Evolutionary conservation across 306 rosid species (phyloP), one percentile per base, ranked within the genome.

Genomic region (Lupinus albus): DNA sequence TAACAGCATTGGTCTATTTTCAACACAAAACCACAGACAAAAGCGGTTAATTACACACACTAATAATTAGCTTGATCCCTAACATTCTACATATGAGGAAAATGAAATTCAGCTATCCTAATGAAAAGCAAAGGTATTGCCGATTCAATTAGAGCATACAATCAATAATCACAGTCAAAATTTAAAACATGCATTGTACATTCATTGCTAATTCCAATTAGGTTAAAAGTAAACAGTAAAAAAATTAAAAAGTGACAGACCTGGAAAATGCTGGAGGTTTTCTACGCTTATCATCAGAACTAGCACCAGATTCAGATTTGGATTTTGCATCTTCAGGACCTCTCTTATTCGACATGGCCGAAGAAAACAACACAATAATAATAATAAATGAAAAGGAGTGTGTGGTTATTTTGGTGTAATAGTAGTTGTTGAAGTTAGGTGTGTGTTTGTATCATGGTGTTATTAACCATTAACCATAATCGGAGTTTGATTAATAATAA

Each of bases 331-430:
- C 94, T 32, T 91, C 97, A 3, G 86, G 84, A 64, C 85, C 85
- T 76, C 97, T 78, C 83, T 88, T 88, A 79, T 83, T 91, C 67
- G 97, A 91, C 97, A 89, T 88, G 81, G 65, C 39, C 58, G 64
- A 72, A 62, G 46, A 3, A 25, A 25, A 4, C 4, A 25, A 25
- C 30, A 25, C 4, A 2, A 25, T 0, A 25, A 25, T 25, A 25
- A 25, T 25, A 25, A 25, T 25, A 4, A 25, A 25, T 25, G 30
- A 0, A n/a, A n/a, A n/a, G n/a, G n/a, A n/a, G n/a, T n/a, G n/a
- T n/a, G n/a, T n/a, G n/a, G n/a, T n/a, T n/a, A n/a, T 25, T 25
- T 25, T 25, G 30, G 2, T 25, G 30, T 21, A 21, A 21, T 21
- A 21, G 28, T 20, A 20, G 1, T 4, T 25, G 30, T 25, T 25